Evolutionary conservation across 2,329 filamentous ascomycete genomes (phyloP).

Genomic region (Neocucurbitaria cava): DNA sequence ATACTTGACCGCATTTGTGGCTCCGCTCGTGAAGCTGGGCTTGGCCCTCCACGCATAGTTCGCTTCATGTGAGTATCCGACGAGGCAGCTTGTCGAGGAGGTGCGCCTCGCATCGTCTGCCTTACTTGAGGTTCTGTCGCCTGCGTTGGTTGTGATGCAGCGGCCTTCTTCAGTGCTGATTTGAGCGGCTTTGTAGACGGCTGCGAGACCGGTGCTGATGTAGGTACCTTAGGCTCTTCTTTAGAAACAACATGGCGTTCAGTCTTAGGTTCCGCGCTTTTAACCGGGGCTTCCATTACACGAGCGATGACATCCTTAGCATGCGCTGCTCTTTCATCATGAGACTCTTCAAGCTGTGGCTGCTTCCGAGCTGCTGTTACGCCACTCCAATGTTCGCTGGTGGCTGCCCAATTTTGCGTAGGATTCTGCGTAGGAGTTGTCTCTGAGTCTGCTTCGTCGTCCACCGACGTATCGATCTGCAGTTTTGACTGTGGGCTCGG

Average conservation of each 20-base stretch:
- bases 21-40: neutral
- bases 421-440: constrained; percentile 35
- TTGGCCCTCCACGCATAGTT: constrained; percentile 36
- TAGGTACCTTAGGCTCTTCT: constrained; percentile 2
- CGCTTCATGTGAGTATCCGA: constrained; percentile 42
- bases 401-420: constrained; percentile 69
- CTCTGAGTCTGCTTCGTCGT: constrained; percentile 11
- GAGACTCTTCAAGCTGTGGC: constrained; percentile 10
- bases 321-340: constrained; percentile 1
- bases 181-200: constrained; percentile 44
- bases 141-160: constrained; percentile 23
- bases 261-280: constrained; percentile 7
- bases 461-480: constrained; percentile 11
- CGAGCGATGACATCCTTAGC: constrained; percentile 8
- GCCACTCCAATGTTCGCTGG: constrained; percentile 74
- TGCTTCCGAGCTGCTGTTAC: constrained; percentile 67
- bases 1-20: neutral
- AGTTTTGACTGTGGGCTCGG: constrained; percentile 20
- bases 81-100: neutral
- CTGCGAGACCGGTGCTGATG: constrained; percentile 18
- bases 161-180: constrained; percentile 51
- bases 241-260: constrained; percentile 9
- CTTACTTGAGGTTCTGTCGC: constrained; percentile 17
- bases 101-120: constrained; percentile 11
- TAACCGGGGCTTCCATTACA: constrained; percentile 19